Conservation (phyloP, 108 stramenopile genomes). For the Mayamaea pseudoterrestris region DNA sequence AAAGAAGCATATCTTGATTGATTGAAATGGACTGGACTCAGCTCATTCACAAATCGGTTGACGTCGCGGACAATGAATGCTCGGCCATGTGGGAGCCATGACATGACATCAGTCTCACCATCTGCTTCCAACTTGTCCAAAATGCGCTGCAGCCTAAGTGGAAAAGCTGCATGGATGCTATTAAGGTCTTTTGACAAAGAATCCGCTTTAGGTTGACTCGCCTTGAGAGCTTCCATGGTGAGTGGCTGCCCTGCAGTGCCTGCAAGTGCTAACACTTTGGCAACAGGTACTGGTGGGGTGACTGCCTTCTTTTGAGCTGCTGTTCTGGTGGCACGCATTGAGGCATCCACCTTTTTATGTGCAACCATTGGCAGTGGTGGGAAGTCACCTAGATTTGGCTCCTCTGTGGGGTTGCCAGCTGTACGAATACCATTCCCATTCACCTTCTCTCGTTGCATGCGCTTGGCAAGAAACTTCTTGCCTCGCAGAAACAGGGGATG, state of each 20-base stretch:
- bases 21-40: constrained; percentile 51
- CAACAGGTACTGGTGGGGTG: no score
- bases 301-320: no score
- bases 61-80: constrained; percentile 47
- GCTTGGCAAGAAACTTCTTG: constrained; percentile 44
- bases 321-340: no score
- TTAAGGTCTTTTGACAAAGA: no score
- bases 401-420: constrained; percentile 68
- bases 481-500: constrained; percentile 72
- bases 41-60: constrained; percentile 43
- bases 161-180: constrained; percentile 23
- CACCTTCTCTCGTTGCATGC: constrained; percentile 65
- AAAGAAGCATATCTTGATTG: constrained; percentile 43
- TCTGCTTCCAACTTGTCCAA: constrained; percentile 54
- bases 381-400: no score
- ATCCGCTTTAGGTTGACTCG: not conserved
- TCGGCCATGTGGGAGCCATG: constrained; percentile 51
- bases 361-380: no score
- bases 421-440: constrained; percentile 74
- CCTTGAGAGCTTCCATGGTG: not conserved
- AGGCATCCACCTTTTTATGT: no score
- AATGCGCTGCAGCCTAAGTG: constrained; percentile 62
- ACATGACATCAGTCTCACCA: constrained; percentile 27
- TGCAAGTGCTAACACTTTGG: no score
- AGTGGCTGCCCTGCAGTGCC: no score